Conservation (phyloP, 2,329 filamentous ascomycete species). For the Pochonia chlamydosporia region DNA sequence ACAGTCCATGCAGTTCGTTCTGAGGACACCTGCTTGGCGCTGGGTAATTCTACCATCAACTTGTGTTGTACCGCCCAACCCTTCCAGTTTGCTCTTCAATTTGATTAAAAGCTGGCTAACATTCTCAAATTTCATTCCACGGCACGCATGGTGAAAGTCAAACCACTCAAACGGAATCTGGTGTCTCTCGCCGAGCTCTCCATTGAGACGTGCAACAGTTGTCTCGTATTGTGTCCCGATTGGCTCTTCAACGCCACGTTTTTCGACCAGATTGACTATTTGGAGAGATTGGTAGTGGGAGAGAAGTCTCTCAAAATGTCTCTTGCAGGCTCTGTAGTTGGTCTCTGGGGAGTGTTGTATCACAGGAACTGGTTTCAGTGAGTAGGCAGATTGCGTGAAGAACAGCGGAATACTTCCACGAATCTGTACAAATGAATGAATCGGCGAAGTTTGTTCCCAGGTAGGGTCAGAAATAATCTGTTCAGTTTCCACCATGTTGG, state of each 20-base stretch:
- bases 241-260: slow-evolving; percentile 72
- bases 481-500: slow-evolving; percentile 92
- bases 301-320: slow-evolving; percentile 68
- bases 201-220: slow-evolving; percentile 61
- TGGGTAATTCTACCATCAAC: slow-evolving; percentile 34
- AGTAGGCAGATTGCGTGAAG: slow-evolving; percentile 92
- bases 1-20: slow-evolving; percentile 99
- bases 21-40: slow-evolving; percentile 68
- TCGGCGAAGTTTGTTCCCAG: slow-evolving; percentile 56
- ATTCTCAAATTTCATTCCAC: slow-evolving; percentile 97
- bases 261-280: slow-evolving; percentile 81
- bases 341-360: slow-evolving; percentile 74
- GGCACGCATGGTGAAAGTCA: slow-evolving; percentile 87
- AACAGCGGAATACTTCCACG: slow-evolving; percentile 90
- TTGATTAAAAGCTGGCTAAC: slow-evolving; percentile 72
- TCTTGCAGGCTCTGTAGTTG: slow-evolving; percentile 72
- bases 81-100: slow-evolving; percentile 61
- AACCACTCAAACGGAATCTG: slow-evolving; percentile 80
- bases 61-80: slow-evolving; percentile 65
- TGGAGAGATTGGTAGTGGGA: slow-evolving; percentile 71
- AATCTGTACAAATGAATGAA: slow-evolving; percentile 81
- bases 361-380: slow-evolving; percentile 79
- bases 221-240: slow-evolving; percentile 75
- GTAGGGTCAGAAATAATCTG: slow-evolving; percentile 74
- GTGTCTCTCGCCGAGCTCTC: slow-evolving; percentile 42